Evolutionary conservation across 768 basidiomycete genomes (phyloP).

Genomic region (Suillus americanus): DNA sequence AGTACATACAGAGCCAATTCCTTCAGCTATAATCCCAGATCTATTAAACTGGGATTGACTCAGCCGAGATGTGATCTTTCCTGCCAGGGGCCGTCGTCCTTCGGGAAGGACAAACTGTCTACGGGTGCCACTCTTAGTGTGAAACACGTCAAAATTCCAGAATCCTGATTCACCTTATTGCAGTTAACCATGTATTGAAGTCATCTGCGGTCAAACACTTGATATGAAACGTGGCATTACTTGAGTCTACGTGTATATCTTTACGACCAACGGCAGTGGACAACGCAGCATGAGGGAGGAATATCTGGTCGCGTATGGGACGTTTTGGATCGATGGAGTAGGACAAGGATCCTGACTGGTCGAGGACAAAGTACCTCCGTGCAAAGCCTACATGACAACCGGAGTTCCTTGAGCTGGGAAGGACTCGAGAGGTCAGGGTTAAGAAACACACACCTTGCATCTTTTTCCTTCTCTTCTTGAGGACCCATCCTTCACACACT

Average conservation of each 20-base stretch:
- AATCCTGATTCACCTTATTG: slow-evolving; percentile 55
- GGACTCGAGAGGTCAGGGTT: background rate
- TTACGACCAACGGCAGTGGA: slow-evolving; percentile 70
- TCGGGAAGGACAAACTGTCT: slow-evolving; percentile 61
- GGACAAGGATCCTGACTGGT: slow-evolving; percentile 65
- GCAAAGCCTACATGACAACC: slow-evolving; percentile 62
- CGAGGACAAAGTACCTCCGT: slow-evolving; percentile 75
- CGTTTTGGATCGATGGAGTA: slow-evolving; percentile 76
- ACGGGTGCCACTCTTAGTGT: slow-evolving; percentile 7
- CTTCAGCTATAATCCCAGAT: slow-evolving; percentile 55
- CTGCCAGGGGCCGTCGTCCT: slow-evolving; percentile 35
- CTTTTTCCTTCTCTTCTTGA: slow-evolving; percentile 86
- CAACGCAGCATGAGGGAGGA: slow-evolving; percentile 70
- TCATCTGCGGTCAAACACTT: slow-evolving; percentile 73
- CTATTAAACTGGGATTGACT: slow-evolving; percentile 47
- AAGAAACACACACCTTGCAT: slow-evolving; percentile 66
- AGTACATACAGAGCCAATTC: slow-evolving; percentile 60
- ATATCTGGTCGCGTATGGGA: slow-evolving; percentile 69
- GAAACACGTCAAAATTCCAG: background rate
- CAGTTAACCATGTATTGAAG: slow-evolving; percentile 72
- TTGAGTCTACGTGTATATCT: slow-evolving; percentile 81
- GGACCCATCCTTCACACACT: slow-evolving; percentile 72
- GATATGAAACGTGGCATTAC: slow-evolving; percentile 77
- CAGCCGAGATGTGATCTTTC: slow-evolving; percentile 39
- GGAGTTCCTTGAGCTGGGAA: slow-evolving; percentile 2